Evolutionary conservation across 352 stramenopile species (phyloP), one percentile per base, ranked within the genome.

Genomic region (Pythium aristosporum): DNA sequence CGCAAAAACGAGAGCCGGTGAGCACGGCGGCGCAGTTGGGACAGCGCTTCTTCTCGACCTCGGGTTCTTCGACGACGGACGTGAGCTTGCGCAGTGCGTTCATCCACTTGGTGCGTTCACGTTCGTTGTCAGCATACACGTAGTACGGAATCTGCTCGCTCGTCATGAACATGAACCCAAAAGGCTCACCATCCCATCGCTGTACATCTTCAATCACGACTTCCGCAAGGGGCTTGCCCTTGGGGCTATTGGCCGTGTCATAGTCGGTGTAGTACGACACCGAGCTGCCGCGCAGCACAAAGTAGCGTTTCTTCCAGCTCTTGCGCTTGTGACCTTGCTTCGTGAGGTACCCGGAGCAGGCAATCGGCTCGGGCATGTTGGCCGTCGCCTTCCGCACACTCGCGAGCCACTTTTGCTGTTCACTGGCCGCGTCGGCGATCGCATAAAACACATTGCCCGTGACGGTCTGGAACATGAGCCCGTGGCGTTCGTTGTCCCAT

Each of bases 291-390:
- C 88, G 88, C 37, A 96, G 61, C 55, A 95, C 90, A 53, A 96
- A 96, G 63, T 95, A 96, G 0, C 88, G 84, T 61, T 95, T 96
- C 67, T 95, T 96, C 88, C 88, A 96, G 65, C 86, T 96, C 71
- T 96, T 96, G 1, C 88, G 84, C 67, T 95, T 96, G 69, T 96
- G 88, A 25, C 88, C 88, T 73, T 96, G 88, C 65, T 96, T 96
- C 25, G 86, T 95, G 21, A 96, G 66, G 69, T 94, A 96, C 37
- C 88, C 88, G 9, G 85, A 86, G 64, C 87, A 96, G 6, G 81
- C 72, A 9, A 96, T 82, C 0, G 87, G 87, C 54, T 92, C 82
- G 0, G 85, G 87, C 9, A 92, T 67, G 28, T 74, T 91, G 11
- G 76, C 74, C 41, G 84, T 89, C 15, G 84, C 88, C 39, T 82